phyloP scores from a whole-genome alignment of 2,329 filamentous ascomycete genomes.

The Parafenestella ontariensis region DNA sequence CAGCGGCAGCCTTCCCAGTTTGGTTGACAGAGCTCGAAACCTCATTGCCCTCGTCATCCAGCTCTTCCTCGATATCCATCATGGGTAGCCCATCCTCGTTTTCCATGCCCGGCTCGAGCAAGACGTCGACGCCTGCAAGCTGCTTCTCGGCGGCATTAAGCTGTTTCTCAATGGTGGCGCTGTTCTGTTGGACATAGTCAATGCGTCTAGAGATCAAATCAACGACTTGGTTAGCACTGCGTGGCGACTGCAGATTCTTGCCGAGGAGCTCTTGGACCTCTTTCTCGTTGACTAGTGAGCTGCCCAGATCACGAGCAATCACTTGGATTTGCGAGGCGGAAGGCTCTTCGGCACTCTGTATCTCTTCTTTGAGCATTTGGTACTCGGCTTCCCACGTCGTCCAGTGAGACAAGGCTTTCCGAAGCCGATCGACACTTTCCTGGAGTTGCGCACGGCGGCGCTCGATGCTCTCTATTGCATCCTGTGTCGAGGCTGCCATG shows the following conservation, averaged over 20 bases:
- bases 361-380: constrained; percentile 83
- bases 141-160: constrained; percentile 73
- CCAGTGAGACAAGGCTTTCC: constrained; percentile 83
- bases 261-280: constrained; percentile 65
- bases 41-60: constrained; percentile 90
- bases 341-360: constrained; percentile 56
- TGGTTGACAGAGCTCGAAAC: constrained; percentile 60
- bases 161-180: constrained; percentile 75
- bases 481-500: constrained; percentile 44
- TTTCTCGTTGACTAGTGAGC: constrained; percentile 68
- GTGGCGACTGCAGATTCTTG: constrained; percentile 52
- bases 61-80: constrained; percentile 88
- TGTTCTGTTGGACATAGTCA: constrained; percentile 88
- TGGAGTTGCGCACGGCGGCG: constrained; percentile 78
- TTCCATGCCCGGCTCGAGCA: constrained; percentile 66
- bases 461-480: constrained; percentile 73
- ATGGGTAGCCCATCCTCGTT: constrained; percentile 78
- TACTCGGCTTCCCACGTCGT: constrained; percentile 91
- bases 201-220: constrained; percentile 75
- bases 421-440: constrained; percentile 74
- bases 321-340: constrained; percentile 40
- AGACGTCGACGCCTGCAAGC: constrained; percentile 63
- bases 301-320: constrained; percentile 66
- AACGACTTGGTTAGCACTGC: constrained; percentile 68
- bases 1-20: constrained; percentile 71